Conservation (phyloP, 2,329 filamentous ascomycete species). For the Knufia petricola region DNA sequence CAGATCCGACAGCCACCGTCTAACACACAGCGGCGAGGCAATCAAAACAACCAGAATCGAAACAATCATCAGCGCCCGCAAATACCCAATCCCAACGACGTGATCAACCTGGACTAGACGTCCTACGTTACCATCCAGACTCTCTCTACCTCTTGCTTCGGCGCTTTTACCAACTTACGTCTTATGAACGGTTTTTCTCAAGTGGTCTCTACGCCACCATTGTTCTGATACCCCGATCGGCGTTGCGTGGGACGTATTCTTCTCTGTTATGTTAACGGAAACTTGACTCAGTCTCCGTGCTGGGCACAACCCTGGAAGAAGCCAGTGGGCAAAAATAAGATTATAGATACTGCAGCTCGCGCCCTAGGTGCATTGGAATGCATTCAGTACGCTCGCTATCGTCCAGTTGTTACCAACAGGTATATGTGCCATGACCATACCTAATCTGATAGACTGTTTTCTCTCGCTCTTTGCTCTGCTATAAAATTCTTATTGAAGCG, state of each 20-base stretch:
- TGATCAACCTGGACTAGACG: slow-evolving; percentile 8
- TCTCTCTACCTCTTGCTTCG: not conserved
- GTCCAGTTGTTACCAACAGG: no score
- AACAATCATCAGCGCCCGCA: not conserved
- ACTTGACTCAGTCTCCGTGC: no score
- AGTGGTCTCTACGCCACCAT: not conserved
- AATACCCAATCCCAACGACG: slow-evolving; percentile 4
- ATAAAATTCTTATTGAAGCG: no score
- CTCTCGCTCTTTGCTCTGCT: no score
- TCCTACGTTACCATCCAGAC: not conserved
- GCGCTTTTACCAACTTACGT: not conserved
- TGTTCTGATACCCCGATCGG: not conserved
- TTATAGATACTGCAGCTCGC: not conserved
- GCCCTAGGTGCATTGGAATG: no score
- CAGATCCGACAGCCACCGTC: not conserved
- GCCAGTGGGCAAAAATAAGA: not conserved
- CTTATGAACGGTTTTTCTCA: not conserved
- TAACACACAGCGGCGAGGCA: not conserved
- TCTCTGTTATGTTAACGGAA: not conserved
- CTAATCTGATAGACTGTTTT: no score
- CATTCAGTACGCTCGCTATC: no score
- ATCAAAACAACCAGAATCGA: not conserved
- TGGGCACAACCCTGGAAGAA: no score
- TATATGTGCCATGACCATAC: no score
- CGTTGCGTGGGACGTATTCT: not conserved